A percentile compares a stretch with the other conserved stretches of the same genome.
These are phyloP conservation scores for Paralagenidium karlingii DNA, from an alignment of 352 stramenopile species.

Conservation along the genomic window DNA sequence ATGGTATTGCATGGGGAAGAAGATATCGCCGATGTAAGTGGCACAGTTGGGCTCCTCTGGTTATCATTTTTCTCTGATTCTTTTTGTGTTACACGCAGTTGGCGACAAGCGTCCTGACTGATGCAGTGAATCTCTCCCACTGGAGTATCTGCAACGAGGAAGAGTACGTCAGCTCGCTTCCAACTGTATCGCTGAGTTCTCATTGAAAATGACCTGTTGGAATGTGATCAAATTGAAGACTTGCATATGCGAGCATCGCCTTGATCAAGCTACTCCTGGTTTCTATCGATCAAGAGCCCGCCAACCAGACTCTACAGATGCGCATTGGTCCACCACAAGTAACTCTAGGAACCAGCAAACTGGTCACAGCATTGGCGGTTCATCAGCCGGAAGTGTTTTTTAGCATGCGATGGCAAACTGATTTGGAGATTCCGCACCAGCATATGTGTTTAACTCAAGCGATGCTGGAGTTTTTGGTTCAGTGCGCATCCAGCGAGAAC, in stretches of 20 bases:
- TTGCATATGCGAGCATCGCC: background rate
- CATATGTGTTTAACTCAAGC: too few relatives aligned
- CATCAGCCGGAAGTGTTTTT: too few relatives aligned
- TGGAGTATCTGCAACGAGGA: background rate
- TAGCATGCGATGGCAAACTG: too few relatives aligned
- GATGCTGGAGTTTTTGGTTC: slow-evolving; percentile 49
- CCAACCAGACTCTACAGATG: too few relatives aligned
- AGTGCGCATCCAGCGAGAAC: slow-evolving; percentile 44
- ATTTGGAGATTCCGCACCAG: too few relatives aligned
- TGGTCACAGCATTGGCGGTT: too few relatives aligned
- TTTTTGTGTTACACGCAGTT: too few relatives aligned
- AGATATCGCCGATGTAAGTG: slow-evolving; percentile 24
- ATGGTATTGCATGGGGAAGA: slow-evolving; percentile 16
- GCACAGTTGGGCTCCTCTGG: background rate
- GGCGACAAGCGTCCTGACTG: slow-evolving; percentile 39
- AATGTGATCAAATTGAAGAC: background rate
- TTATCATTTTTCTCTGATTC: background rate
- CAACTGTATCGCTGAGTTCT: background rate
- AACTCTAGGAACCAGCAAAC: too few relatives aligned
- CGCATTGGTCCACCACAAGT: too few relatives aligned
- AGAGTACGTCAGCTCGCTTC: background rate
- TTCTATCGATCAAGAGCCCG: too few relatives aligned
- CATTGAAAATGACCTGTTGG: background rate
- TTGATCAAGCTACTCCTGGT: too few relatives aligned
- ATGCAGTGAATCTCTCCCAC: slow-evolving; percentile 13